Percentiles rank a stretch among this genome's conserved stretches.
These are phyloP conservation scores for Citrullus colocynthis DNA, from an alignment of 306 rosid species.

Conservation along the genomic window DNA sequence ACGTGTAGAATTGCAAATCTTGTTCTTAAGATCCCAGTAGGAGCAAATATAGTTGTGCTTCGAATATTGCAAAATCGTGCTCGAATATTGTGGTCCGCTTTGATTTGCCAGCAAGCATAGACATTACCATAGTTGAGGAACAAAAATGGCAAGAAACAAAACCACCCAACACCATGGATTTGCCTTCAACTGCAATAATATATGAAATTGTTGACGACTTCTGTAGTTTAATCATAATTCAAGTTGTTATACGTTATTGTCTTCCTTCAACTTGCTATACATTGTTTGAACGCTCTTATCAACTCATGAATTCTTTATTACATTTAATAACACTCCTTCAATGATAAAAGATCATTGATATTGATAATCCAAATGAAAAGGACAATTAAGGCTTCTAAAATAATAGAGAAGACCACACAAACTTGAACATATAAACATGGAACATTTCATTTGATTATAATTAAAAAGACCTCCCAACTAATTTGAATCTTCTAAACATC, in stretches of 20 bases:
- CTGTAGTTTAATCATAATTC: not conserved
- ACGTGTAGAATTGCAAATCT: not conserved
- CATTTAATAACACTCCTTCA: not conserved
- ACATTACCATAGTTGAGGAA: not conserved
- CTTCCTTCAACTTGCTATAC: not conserved
- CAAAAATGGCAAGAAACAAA: slow-evolving; percentile 1
- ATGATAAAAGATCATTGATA: not conserved
- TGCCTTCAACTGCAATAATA: not conserved
- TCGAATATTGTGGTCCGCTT: not conserved
- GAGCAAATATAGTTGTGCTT: not conserved
- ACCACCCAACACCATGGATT: not conserved
- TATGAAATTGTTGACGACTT: not conserved
- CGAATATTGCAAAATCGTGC: not conserved
- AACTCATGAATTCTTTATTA: not conserved
- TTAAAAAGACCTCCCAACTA: not conserved
- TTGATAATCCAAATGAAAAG: not conserved
- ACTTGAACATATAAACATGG: not conserved
- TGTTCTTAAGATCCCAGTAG: not conserved
- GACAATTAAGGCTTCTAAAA: not conserved
- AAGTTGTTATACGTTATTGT: not conserved
- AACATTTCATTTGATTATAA: not conserved
- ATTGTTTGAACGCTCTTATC: not conserved
- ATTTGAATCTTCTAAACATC: not conserved
- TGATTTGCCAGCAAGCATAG: not conserved
- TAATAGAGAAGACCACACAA: not conserved